phyloP scores from a whole-genome alignment of 2,329 filamentous ascomycete species.

The Fusarium dimerum region DNA sequence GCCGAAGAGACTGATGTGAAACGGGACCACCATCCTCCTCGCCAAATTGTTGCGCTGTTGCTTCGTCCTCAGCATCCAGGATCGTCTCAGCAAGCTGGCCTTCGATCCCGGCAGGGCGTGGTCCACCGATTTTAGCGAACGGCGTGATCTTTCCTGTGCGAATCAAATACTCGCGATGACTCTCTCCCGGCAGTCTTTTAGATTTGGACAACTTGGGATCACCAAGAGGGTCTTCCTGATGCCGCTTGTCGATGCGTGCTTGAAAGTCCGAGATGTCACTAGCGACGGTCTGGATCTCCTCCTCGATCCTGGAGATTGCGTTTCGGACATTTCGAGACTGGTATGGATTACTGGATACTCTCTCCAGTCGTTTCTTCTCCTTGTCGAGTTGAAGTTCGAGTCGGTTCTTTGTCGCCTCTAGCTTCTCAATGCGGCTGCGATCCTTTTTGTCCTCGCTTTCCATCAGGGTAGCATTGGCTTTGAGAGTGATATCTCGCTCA shows the following conservation, averaged over 20 bases:
- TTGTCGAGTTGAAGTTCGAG: conserved; percentile 66
- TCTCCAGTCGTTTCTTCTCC: conserved; percentile 48
- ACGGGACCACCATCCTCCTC: conserved; percentile 48
- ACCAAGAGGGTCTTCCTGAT: conserved; percentile 51
- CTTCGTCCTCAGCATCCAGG: conserved; percentile 78
- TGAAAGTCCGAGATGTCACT: conserved; percentile 80
- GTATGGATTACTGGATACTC: conserved; percentile 45
- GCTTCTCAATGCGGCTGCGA: conserved; percentile 61
- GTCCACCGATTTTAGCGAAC: conserved; percentile 76
- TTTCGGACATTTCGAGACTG: conserved; percentile 60
- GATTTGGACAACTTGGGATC: conserved; percentile 49
- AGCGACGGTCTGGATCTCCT: conserved; percentile 64
- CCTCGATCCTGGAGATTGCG: conserved; percentile 67
- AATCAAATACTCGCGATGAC: conserved; percentile 84
- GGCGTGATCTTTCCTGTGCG: conserved; percentile 97
- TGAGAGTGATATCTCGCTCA: conserved; percentile 77
- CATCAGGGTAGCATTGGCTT: conserved; percentile 60
- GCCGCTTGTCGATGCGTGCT: conserved; percentile 75
- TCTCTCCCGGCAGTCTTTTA: conserved; percentile 74
- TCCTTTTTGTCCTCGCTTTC: conserved; percentile 66
- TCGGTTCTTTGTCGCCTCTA: conserved; percentile 55
- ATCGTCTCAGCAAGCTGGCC: conserved; percentile 76
- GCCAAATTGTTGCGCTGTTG: conserved; percentile 44
- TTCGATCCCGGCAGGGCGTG: conserved; percentile 60
- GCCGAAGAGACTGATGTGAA: conserved; percentile 73